A percentile compares a stretch with the other conserved stretches of the same genome.
These are phyloP conservation scores for Hysterium pulicare DNA, from an alignment of 2,329 filamentous ascomycete genomes.

Conservation along the genomic window DNA sequence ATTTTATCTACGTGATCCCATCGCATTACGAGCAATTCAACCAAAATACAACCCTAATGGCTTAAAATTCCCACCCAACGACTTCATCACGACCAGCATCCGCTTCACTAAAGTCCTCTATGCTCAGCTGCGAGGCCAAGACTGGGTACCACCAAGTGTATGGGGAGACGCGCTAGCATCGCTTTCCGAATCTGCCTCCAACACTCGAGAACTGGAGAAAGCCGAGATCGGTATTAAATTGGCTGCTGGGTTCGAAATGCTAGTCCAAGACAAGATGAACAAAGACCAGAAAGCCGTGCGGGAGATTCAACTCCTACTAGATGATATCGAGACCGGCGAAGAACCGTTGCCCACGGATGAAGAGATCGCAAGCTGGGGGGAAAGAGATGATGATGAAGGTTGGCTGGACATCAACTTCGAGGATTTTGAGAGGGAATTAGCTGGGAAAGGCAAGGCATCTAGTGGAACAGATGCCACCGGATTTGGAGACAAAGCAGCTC, in stretches of 20 bases:
- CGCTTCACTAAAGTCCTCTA: slow-evolving; percentile 86
- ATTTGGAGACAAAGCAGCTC: slow-evolving; percentile 63
- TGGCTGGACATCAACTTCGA: slow-evolving; percentile 92
- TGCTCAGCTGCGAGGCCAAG: slow-evolving; percentile 84
- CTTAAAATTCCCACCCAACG: slow-evolving; percentile 68
- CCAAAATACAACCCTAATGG: slow-evolving; percentile 47
- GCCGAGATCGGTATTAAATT: slow-evolving; percentile 83
- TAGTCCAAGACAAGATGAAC: slow-evolving; percentile 65
- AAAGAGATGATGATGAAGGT: slow-evolving; percentile 74
- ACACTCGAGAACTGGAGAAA: slow-evolving; percentile 23
- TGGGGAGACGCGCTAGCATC: slow-evolving; percentile 46
- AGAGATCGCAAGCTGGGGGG: slow-evolving; percentile 70
- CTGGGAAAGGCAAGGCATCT: slow-evolving; percentile 39
- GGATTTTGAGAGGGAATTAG: slow-evolving; percentile 80
- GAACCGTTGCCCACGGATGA: slow-evolving; percentile 65
- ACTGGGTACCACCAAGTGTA: slow-evolving; percentile 64
- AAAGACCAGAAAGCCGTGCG: slow-evolving; percentile 66
- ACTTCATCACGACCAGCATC: slow-evolving; percentile 75
- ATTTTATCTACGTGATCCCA: slow-evolving; percentile 86
- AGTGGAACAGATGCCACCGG: slow-evolving; percentile 18
- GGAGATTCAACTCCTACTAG: slow-evolving; percentile 72
- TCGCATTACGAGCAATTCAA: slow-evolving; percentile 67
- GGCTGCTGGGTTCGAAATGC: slow-evolving; percentile 85
- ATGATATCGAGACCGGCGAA: slow-evolving; percentile 72
- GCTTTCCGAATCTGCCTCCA: slow-evolving; percentile 28